Conservation (phyloP, 139 green algal genomes). For the Chlorella sp. region DNA sequence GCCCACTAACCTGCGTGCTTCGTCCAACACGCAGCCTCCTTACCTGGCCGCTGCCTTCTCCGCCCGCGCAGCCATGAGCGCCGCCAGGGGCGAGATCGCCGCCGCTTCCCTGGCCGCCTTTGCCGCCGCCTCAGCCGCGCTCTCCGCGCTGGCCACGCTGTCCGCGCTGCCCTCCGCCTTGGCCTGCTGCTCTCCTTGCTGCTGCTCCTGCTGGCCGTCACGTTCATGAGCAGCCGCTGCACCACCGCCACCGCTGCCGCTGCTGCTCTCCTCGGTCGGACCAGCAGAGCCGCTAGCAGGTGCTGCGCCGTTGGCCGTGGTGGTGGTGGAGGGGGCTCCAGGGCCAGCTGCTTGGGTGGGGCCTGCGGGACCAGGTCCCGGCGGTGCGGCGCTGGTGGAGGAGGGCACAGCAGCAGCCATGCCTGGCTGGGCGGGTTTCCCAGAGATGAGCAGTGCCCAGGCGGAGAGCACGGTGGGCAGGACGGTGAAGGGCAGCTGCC, state of each 20-base stretch:
- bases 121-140: not conserved
- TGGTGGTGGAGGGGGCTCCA: not conserved
- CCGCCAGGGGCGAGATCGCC: not conserved
- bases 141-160: too few relatives aligned
- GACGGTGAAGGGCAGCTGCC: constrained; percentile 22
- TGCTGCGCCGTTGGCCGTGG: not conserved
- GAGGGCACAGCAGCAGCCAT: too few relatives aligned
- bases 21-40: too few relatives aligned
- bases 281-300: not conserved
- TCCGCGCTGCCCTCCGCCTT: too few relatives aligned
- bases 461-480: constrained; percentile 12
- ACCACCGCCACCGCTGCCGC: too few relatives aligned
- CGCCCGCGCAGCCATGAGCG: not conserved
- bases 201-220: too few relatives aligned
- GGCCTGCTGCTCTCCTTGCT: too few relatives aligned
- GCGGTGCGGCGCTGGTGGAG: not conserved
- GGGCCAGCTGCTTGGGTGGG: too few relatives aligned
- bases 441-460: constrained; percentile 10
- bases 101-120: not conserved
- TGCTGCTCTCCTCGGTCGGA: too few relatives aligned
- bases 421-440: not conserved
- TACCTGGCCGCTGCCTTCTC: not conserved
- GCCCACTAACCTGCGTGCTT: too few relatives aligned
- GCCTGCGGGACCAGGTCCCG: too few relatives aligned
- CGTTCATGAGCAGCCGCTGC: too few relatives aligned